A percentile compares a stretch with the other conserved stretches of the same genome.
phyloP scores from a whole-genome alignment of 176 grass and related monocot species.

The Eragrostis curvula region DNA sequence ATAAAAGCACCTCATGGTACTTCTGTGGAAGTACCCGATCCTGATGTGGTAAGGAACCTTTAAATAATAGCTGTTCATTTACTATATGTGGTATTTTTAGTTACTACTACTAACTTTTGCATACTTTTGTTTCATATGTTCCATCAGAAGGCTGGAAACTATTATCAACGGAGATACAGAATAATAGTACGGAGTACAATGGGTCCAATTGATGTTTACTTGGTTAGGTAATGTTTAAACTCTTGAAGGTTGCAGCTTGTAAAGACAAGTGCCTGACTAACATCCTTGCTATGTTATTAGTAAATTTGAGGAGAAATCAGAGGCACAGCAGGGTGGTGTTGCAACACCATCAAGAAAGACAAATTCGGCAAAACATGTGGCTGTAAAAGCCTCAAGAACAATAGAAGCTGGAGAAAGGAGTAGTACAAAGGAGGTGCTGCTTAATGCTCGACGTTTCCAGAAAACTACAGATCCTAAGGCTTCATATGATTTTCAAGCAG shows the following conservation, averaged over 20 bases:
- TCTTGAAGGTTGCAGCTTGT: conserved; percentile 4
- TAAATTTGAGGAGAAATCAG: conserved; percentile 83
- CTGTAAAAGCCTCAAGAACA: conserved; percentile 38
- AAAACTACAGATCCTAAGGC: conserved; percentile 55
- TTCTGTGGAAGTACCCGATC: conserved; percentile 88
- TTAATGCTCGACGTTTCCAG: conserved; percentile 41
- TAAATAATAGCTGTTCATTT: conserved; percentile 28
- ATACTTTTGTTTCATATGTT: conserved; percentile 24
- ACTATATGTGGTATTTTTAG: not conserved
- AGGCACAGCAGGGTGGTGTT: conserved; percentile 53
- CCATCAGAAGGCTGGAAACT: conserved; percentile 67
- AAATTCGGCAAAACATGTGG: conserved; percentile 22
- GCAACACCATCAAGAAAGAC: conserved; percentile 42
- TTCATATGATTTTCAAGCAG: conserved; percentile 68
- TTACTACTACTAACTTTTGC: conserved; percentile 27
- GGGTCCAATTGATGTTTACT: conserved; percentile 91
- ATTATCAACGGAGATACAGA: conserved; percentile 83
- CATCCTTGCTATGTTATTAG: conserved; percentile 48
- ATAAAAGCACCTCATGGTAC: conserved; percentile 96
- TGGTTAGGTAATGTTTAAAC: conserved; percentile 73
- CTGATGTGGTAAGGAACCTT: conserved; percentile 67
- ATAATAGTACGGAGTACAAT: conserved; percentile 89
- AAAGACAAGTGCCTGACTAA: conserved; percentile 22
- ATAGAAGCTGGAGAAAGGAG: conserved; percentile 41
- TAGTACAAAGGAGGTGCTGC: conserved; percentile 45